Evolutionary conservation across 768 basidiomycete genomes (phyloP), one percentile per base, ranked within the genome.

Genomic region (Floccularia luteovirens): DNA sequence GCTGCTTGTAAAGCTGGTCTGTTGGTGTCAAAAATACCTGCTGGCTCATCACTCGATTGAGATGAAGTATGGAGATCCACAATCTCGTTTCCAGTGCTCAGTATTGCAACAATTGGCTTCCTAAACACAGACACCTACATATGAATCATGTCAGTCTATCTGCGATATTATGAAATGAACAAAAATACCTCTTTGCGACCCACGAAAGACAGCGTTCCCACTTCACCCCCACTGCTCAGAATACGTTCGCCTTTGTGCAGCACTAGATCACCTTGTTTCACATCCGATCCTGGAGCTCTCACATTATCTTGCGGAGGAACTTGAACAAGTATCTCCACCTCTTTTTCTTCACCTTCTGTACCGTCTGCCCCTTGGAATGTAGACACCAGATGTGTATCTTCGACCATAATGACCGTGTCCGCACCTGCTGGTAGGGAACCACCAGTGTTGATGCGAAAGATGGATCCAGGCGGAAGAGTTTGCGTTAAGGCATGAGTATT

Each of bases 381-480:
- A 2, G 76, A 75, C n/a, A 77, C 66, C 5, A 94, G 68, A 42
- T 75, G 73, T 0, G 90, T 93, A 55, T 93, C 90, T 60, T 94
- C 90, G 14, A 94, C 90, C 90, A 92, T 93, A 57, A 94, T 80
- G 2, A 91, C 81, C 0, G 87, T 64, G 53, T 92, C 82, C 5
- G 82, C 59, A 3, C 85, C 89, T 0, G 60, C 55, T 1, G 90
- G 90, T 2, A 94, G 62, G 0, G 88, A 85, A 0, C 75, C 83
- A 4, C 90, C 90, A 0, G 90, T 94, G 60, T 91, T 92, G 57
- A 94, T 75, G 31, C 90, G 80, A 56, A 77, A 86, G 25, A 88
- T 69, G 13, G 59, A 58, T 4, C 70, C 74, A 1, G 51, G 43
- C 1, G 77, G 74, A 3, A 85, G 52, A 10, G 67, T 56, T 27